Base-by-base conservation (phyloP, 257 asterid species). In the Leptodermis oblonga region DNA sequence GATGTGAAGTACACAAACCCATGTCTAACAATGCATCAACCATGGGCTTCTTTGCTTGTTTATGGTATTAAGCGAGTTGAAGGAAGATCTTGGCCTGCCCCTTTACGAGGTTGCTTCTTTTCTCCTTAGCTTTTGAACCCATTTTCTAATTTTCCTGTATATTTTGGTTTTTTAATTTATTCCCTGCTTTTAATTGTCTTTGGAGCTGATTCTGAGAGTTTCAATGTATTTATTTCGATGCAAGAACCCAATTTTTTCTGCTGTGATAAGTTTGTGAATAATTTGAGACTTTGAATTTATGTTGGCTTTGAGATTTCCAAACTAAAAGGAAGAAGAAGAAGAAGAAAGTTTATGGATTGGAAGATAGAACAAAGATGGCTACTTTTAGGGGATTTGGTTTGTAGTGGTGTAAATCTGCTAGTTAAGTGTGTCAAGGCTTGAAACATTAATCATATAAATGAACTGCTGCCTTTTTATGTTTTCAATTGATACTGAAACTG, bases 71-170 rank as follows among this genome's bases (percentile, higher is more conserved):
- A 92, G 72, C 95, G 98, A 68, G 81, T 92, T 70, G 98, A 92
- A 80, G 98, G 98, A 70, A 79, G 98, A 80, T 92, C 98, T 68
- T 92, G 98, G 98, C 95, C 93, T 37, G 75, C 98, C 73, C 98
- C 98, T 0, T 67, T 88, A 58, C 77, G 83, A 80, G 98, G 98
- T 92, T 70, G 31, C 6, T 69, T 48, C 28, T 48, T 61, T 23
- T 70, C 20, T 17, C 37, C 23, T 70, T 30, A 15, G 41, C 43
- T 43, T 30, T 42, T 7, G n/a, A 45, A 48, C 51, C 45, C 60
- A 26, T 42, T 1, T 17, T 73, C 9, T 36, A 1, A n/a, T 64
- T 7, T 54, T 37, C 8, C 48, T 56, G 20, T 14, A 20, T 28
- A 5, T 4, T 42, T 42, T 53, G n/a, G 4, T 6, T 62, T 7